Conservation (phyloP, 2,329 filamentous ascomycete species). For the Microsporum ferrugineum region DNA sequence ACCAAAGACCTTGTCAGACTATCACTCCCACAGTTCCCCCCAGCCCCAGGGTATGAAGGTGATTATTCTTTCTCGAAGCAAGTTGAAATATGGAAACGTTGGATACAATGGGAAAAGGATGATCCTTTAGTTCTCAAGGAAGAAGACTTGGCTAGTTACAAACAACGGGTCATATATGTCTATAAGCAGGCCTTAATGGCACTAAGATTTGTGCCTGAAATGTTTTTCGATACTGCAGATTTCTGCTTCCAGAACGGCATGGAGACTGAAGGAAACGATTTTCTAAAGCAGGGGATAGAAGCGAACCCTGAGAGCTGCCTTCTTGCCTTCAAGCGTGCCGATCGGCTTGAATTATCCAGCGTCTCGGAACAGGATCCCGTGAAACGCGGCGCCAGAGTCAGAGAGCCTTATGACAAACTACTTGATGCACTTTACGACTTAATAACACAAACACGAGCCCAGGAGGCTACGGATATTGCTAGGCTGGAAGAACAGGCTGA, state of each 20-base stretch:
- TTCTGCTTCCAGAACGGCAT: conserved; percentile 78
- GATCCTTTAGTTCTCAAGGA: conserved; percentile 77
- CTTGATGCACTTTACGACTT: conserved; percentile 81
- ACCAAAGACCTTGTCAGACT: conserved; percentile 64
- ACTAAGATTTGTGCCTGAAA: conserved; percentile 83
- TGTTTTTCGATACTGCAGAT: conserved; percentile 90
- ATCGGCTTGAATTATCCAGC: conserved; percentile 70
- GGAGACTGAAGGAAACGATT: conserved; percentile 60
- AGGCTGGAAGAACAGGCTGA: conserved; percentile 45
- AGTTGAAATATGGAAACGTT: conserved; percentile 79
- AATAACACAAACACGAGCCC: conserved; percentile 57
- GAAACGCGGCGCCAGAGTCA: conserved; percentile 58
- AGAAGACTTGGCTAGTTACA: conserved; percentile 65
- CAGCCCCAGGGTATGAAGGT: conserved; percentile 74
- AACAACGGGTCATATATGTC: conserved; percentile 70
- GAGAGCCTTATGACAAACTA: conserved; percentile 71
- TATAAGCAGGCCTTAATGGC: conserved; percentile 93
- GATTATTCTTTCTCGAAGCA: conserved; percentile 74
- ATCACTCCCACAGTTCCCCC: conserved; percentile 69
- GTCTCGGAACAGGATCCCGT: conserved; percentile 59
- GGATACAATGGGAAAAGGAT: conserved; percentile 91
- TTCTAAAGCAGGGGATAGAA: conserved; percentile 68
- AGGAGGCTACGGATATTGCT: conserved; percentile 51
- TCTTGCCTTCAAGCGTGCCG: conserved; percentile 77
- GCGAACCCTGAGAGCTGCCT: conserved; percentile 92